phyloP scores from a whole-genome alignment of 768 basidiomycete genomes.

The Gyrodon lividus region DNA sequence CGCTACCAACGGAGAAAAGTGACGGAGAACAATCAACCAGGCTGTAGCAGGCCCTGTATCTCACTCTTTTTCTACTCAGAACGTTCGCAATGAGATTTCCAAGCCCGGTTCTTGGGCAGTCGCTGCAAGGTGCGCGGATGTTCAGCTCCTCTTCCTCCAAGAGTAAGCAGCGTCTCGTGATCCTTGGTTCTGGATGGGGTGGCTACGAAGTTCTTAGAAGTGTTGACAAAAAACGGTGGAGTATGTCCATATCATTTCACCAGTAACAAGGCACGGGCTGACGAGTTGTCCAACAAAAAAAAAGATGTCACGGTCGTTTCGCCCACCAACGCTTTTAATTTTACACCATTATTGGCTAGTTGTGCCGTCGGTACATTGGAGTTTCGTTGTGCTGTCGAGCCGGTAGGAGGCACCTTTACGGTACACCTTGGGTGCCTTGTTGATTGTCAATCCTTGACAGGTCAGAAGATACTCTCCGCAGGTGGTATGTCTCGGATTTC shows the following conservation, averaged over 20 bases:
- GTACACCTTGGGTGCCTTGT: neutral
- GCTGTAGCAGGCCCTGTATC: neutral
- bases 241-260: constrained; percentile 36
- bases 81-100: constrained; percentile 15
- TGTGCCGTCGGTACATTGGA: constrained; percentile 83
- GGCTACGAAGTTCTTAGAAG: constrained; percentile 68
- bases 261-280: neutral
- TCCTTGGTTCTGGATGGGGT: constrained; percentile 78
- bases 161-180: constrained; percentile 49
- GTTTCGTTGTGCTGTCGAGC: constrained; percentile 76
- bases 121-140: constrained; percentile 25
- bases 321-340: constrained; percentile 48
- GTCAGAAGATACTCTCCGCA: constrained; percentile 56
- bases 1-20: neutral
- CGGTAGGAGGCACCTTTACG: constrained; percentile 45
- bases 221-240: constrained; percentile 71
- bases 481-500: constrained; percentile 40
- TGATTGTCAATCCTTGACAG: constrained; percentile 27
- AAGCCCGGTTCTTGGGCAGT: too few species aligned
- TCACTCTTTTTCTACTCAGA: neutral
- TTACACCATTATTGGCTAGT: constrained; percentile 47
- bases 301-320: constrained; percentile 67
- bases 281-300: constrained; percentile 23
- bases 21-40: neutral
- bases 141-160: constrained; percentile 39